Evolutionary conservation across 140 eudicot species (phyloP).

Genomic region (Ambrosia hybrid): DNA sequence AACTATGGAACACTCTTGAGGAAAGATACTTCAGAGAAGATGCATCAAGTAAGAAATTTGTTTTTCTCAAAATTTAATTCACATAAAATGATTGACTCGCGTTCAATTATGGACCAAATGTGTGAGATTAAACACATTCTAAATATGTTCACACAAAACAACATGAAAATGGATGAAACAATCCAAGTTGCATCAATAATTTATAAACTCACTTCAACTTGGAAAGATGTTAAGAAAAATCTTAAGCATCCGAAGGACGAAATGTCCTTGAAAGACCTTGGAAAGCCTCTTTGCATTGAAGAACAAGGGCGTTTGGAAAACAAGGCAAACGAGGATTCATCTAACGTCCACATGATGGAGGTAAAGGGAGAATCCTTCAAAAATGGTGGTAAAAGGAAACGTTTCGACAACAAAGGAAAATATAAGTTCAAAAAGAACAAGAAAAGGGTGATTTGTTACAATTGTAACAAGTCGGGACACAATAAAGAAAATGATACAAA

Average conservation of each 20-base stretch:
- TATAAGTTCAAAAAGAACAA: background rate
- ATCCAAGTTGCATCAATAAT: conserved; percentile 14
- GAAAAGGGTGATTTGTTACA: background rate
- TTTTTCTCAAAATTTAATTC: too few relatives aligned
- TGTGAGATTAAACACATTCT: background rate
- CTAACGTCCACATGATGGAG: too few relatives aligned
- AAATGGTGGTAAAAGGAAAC: background rate
- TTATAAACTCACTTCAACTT: background rate
- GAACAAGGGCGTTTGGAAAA: too few relatives aligned
- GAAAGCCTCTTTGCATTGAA: too few relatives aligned
- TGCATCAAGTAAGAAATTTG: too few relatives aligned
- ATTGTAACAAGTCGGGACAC: background rate
- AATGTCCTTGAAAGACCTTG: too few relatives aligned
- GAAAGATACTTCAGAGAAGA: too few relatives aligned
- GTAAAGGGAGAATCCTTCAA: background rate
- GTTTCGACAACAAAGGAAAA: background rate
- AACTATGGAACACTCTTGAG: too few relatives aligned
- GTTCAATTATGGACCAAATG: conserved; percentile 13
- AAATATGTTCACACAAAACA: conserved; percentile 6
- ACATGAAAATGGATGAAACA: conserved; percentile 4
- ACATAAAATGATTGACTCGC: background rate
- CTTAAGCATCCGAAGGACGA: too few relatives aligned
- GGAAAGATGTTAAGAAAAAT: conserved; percentile 6
- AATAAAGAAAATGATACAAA: background rate
- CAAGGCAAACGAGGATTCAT: too few relatives aligned